These are phyloP conservation scores for Leucogyrophana mollusca DNA, from an alignment of 768 basidiomycete species.

Conservation along the genomic window DNA sequence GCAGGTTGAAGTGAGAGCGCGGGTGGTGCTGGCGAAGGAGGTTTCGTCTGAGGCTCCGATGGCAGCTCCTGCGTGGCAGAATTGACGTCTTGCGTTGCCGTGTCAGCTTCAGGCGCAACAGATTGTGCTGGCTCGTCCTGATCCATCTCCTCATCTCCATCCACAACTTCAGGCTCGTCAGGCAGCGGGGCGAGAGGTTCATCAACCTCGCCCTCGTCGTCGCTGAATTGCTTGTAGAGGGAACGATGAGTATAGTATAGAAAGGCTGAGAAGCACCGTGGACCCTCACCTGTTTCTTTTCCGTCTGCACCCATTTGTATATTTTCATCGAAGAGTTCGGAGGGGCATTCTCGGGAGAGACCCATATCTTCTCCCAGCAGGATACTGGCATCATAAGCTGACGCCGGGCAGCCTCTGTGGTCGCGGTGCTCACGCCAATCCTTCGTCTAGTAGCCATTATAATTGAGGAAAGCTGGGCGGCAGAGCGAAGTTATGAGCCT, in stretches of 20 bases:
- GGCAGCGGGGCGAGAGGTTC: slow-evolving; percentile 81
- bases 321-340: slow-evolving; percentile 62
- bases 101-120: slow-evolving; percentile 36
- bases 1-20: slow-evolving; percentile 49
- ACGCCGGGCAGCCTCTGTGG: slow-evolving; percentile 77
- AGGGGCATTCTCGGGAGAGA: slow-evolving; percentile 52
- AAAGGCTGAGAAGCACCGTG: not conserved
- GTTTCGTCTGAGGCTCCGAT: slow-evolving; percentile 58
- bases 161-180: slow-evolving; percentile 72
- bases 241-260: slow-evolving; percentile 5
- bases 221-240: slow-evolving; percentile 73
- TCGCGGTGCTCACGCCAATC: slow-evolving; percentile 74
- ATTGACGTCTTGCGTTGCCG: slow-evolving; percentile 32
- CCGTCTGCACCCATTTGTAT: slow-evolving; percentile 78
- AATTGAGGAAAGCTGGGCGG: not conserved
- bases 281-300: slow-evolving; percentile 67
- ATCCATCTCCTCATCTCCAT: slow-evolving; percentile 75
- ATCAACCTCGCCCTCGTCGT: slow-evolving; percentile 78
- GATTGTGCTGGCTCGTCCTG: slow-evolving; percentile 54
- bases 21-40: slow-evolving; percentile 68
- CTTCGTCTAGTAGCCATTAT: slow-evolving; percentile 71
- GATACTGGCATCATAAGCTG: slow-evolving; percentile 89
- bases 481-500: not conserved
- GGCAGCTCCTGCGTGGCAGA: slow-evolving; percentile 34
- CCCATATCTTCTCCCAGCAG: slow-evolving; percentile 83